Conservation (phyloP, 1,284 basidiomycete species). For the Pyrrhoderma lamaoense region DNA sequence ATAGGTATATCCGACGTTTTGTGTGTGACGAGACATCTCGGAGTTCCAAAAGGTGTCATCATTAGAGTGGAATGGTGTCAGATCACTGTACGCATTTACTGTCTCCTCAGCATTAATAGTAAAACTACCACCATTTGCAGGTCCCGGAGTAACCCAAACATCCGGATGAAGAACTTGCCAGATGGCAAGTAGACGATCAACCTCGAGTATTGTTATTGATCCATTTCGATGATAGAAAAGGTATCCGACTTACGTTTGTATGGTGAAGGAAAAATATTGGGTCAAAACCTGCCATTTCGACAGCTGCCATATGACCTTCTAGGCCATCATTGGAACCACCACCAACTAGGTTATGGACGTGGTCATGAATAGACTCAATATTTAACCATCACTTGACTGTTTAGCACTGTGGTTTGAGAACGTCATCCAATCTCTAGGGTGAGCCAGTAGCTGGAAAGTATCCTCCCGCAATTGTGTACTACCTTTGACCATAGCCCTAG, state of each 20-base stretch:
- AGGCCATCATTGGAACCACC: too few species aligned
- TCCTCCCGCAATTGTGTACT: slow-evolving; percentile 25
- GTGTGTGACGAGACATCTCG: not conserved
- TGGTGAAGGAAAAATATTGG: slow-evolving; percentile 46
- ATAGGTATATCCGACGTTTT: slow-evolving; percentile 1
- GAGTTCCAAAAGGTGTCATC: not conserved
- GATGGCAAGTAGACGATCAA: slow-evolving; percentile 39
- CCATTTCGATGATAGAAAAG: not conserved
- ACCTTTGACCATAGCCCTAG: slow-evolving; percentile 19
- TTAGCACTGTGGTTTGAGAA: slow-evolving; percentile 39
- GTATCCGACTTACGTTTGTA: slow-evolving; percentile 23
- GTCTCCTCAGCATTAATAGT: not conserved
- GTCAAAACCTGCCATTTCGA: slow-evolving; percentile 36
- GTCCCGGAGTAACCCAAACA: slow-evolving; percentile 31
- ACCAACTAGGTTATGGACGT: slow-evolving; percentile 36
- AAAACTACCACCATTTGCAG: slow-evolving; percentile 27
- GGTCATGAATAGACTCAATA: slow-evolving; percentile 44
- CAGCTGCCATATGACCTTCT: slow-evolving; percentile 38
- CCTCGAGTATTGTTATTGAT: slow-evolving; percentile 11
- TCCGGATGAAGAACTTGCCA: slow-evolving; percentile 36
- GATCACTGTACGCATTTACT: not conserved
- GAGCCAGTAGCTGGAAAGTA: slow-evolving; percentile 35
- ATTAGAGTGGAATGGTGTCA: slow-evolving; percentile 3
- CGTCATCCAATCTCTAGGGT: slow-evolving; percentile 33
- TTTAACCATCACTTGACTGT: slow-evolving; percentile 26